Percentiles rank a stretch among this genome's conserved stretches.
Conservation (phyloP, 371 early-diverging fungal genomes). For the Mucor lusitanicus region DNA sequence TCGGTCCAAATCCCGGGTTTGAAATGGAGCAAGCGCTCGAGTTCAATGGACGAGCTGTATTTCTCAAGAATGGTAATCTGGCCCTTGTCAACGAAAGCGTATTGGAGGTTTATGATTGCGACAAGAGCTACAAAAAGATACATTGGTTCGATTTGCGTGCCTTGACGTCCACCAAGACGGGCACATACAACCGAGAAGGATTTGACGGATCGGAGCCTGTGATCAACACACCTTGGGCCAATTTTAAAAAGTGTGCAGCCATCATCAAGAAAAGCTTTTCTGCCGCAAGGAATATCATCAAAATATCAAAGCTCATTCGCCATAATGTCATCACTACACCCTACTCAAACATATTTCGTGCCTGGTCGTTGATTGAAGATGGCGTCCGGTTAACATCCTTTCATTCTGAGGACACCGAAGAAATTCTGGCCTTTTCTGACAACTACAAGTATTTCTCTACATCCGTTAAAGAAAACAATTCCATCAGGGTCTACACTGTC, state of each 20-base stretch:
- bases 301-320: neutral
- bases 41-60: constrained; percentile 4
- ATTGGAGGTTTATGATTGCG: neutral
- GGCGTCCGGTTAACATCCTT: constrained; percentile 11
- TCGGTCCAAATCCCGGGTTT: too few relatives aligned
- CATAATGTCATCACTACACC: constrained; percentile 9
- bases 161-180: neutral
- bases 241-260: neutral
- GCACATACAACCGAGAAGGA: neutral
- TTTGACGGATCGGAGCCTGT: neutral
- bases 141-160: neutral
- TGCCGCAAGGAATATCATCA: neutral
- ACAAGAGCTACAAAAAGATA: neutral
- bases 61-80: neutral
- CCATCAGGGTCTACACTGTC: constrained; percentile 1
- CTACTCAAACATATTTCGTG: neutral
- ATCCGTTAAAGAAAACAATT: neutral
- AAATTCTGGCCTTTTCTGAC: constrained; percentile 10
- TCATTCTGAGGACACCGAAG: neutral
- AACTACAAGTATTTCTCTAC: constrained; percentile 8
- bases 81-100: neutral
- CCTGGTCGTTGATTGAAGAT: constrained; percentile 9
- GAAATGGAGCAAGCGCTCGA: too few relatives aligned
- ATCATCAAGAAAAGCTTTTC: neutral
- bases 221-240: neutral